Evolutionary conservation across 305 asterid species (phyloP).

Genomic region (Solanum hybrid): DNA sequence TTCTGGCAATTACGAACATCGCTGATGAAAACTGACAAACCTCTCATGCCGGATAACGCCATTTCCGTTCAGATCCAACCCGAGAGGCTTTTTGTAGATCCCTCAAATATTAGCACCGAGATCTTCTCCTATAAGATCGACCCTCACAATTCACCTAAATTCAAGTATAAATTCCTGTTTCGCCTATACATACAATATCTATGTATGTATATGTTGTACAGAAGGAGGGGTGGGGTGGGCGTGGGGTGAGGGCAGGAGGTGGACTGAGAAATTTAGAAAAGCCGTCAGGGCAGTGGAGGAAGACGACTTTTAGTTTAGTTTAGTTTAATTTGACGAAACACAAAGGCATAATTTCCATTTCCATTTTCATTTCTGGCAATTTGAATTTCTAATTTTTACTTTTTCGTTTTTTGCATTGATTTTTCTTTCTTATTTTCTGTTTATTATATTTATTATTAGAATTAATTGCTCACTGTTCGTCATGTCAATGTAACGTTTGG

Average conservation of each 20-base stretch:
- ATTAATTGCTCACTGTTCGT: slow-evolving; percentile 1
- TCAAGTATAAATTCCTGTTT: background rate
- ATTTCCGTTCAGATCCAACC: slow-evolving; percentile 70
- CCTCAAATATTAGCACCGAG: slow-evolving; percentile 6
- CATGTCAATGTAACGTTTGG: background rate
- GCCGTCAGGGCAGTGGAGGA: slow-evolving; percentile 28
- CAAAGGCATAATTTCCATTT: background rate
- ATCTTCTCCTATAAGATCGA: slow-evolving; percentile 7
- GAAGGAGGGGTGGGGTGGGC: background rate
- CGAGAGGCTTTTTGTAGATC: slow-evolving; percentile 9
- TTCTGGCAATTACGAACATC: slow-evolving; percentile 95
- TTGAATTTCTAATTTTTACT: background rate
- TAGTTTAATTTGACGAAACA: slow-evolving; percentile 6
- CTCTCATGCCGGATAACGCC: slow-evolving; percentile 99
- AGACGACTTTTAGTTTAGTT: slow-evolving; percentile 16
- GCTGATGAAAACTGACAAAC: slow-evolving; percentile 61
- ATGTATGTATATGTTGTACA: background rate
- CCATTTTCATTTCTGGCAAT: background rate
- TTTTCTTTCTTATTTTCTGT: background rate
- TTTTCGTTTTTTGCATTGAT: background rate
- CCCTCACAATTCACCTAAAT: background rate
- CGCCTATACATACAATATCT: background rate
- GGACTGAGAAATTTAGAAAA: slow-evolving; percentile 22
- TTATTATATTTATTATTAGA: background rate
- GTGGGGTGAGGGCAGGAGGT: slow-evolving; percentile 25